These are phyloP conservation scores for Salix brachista DNA, from an alignment of 345 rosid species.

Conservation along the genomic window DNA sequence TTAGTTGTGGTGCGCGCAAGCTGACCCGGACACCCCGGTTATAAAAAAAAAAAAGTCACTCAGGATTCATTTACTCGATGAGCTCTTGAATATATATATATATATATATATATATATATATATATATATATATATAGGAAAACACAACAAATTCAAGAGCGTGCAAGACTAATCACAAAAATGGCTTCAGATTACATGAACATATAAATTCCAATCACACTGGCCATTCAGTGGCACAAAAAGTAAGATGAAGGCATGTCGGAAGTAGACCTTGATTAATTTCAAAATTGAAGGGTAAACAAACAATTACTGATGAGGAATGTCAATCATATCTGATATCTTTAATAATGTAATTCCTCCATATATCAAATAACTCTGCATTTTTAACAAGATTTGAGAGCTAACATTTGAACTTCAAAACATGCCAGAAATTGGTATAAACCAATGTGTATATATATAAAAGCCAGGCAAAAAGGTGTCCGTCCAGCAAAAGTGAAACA, in stretches of 20 bases:
- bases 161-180: not conserved
- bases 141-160: not conserved
- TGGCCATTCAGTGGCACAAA: not conserved
- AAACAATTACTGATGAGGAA: not conserved
- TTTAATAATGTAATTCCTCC: conserved; percentile 2
- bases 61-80: not conserved
- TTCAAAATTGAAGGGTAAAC: not conserved
- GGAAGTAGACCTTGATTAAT: not conserved
- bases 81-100: not conserved
- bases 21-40: too few species aligned
- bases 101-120: too few species aligned
- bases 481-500: conserved; percentile 35
- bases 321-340: not conserved
- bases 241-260: not conserved
- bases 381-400: not conserved
- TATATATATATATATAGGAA: too few species aligned
- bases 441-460: conserved; percentile 17
- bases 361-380: not conserved
- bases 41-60: too few species aligned
- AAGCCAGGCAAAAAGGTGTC: conserved; percentile 21
- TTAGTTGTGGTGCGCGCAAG: too few species aligned
- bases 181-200: not conserved
- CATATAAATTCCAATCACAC: not conserved
- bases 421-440: conserved; percentile 16
- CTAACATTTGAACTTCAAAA: conserved; percentile 16